A percentile compares a stretch with the other conserved stretches of the same genome.
phyloP scores from a whole-genome alignment of 129 eudicot genomes.

The Artemisia argyi region DNA sequence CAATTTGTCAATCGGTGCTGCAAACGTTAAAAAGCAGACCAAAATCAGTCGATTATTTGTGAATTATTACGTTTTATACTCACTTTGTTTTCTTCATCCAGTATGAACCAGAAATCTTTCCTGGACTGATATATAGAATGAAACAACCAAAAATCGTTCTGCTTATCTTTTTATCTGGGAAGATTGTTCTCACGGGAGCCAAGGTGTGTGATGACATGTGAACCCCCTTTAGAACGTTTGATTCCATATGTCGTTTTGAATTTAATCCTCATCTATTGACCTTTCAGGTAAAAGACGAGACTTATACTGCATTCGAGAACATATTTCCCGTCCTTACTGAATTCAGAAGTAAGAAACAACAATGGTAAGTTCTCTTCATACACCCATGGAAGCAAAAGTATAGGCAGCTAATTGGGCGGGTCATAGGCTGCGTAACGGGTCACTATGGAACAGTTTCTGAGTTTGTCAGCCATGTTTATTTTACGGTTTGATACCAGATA shows the following conservation, averaged over 20 bases:
- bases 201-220: slow-evolving; percentile 49
- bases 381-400: neutral
- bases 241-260: neutral
- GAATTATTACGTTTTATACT: neutral
- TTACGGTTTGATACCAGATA: too few species aligned
- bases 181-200: slow-evolving; percentile 91
- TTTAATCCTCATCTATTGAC: neutral
- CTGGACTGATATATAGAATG: slow-evolving; percentile 93
- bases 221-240: neutral
- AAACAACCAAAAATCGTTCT: slow-evolving; percentile 89
- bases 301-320: slow-evolving; percentile 80
- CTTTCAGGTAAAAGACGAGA: slow-evolving; percentile 75
- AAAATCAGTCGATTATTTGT: neutral
- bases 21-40: neutral
- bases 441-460: neutral
- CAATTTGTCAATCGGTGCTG: neutral
- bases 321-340: slow-evolving; percentile 84
- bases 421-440: neutral
- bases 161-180: slow-evolving; percentile 88
- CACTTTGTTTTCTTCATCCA: slow-evolving; percentile 18
- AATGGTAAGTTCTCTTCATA: slow-evolving; percentile 45
- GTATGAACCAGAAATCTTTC: slow-evolving; percentile 93
- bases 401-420: neutral
- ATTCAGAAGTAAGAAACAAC: slow-evolving; percentile 74
- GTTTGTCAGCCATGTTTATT: too few species aligned